A percentile compares a stretch with the other conserved stretches of the same genome.
Conservation (phyloP, 352 stramenopile species). For the Phytophthora tentaculata region DNA sequence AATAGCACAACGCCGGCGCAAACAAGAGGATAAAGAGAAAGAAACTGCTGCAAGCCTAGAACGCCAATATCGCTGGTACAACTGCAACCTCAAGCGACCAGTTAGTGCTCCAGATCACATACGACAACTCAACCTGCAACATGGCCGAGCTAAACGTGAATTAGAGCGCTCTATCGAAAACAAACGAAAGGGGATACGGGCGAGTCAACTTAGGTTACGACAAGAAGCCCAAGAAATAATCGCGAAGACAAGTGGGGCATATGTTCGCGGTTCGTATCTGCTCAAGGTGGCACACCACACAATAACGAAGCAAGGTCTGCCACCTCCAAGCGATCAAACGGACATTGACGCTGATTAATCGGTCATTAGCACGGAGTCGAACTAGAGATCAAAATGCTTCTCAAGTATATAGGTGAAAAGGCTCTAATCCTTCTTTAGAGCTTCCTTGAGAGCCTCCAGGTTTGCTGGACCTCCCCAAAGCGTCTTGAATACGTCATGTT, state of each 20-base stretch:
- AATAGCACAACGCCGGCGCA: constrained; percentile 27
- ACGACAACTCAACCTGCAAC: constrained; percentile 18
- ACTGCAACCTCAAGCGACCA: constrained; percentile 14
- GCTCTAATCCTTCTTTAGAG: constrained; percentile 56
- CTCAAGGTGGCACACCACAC: constrained; percentile 29
- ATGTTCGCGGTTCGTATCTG: constrained; percentile 55
- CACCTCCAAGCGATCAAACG: constrained; percentile 1
- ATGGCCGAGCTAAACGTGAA: constrained; percentile 6
- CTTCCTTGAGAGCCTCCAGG: constrained; percentile 55
- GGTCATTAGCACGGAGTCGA: not conserved
- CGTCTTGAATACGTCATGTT: constrained; percentile 65
- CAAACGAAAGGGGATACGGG: constrained; percentile 15
- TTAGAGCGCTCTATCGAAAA: constrained; percentile 4
- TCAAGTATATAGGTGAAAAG: too few species aligned
- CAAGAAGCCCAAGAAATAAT: constrained; percentile 40
- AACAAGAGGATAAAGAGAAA: constrained; percentile 23
- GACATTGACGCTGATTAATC: constrained; percentile 1
- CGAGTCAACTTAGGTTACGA: constrained; percentile 28
- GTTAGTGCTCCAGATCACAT: constrained; percentile 24
- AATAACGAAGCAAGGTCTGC: not conserved
- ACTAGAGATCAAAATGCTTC: not conserved
- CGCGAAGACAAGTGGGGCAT: constrained; percentile 27
- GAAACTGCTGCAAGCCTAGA: constrained; percentile 26
- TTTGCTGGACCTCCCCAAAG: constrained; percentile 79
- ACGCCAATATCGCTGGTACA: constrained; percentile 49